Conservation (phyloP, 192 early-diverging fungal species). For the Coemansia sp. region DNA sequence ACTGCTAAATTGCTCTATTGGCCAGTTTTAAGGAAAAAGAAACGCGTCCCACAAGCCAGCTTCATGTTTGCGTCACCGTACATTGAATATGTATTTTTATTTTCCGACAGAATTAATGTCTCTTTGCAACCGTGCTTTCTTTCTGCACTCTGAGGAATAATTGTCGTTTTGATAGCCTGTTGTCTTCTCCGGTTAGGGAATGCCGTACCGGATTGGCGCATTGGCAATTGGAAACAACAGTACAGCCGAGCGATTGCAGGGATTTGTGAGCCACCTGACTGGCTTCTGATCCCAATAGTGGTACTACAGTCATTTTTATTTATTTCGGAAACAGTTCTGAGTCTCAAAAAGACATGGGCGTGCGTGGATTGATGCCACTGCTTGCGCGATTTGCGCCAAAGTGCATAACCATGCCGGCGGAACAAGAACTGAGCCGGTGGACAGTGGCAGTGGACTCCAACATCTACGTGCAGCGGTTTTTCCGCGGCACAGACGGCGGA, state of each 20-base stretch:
- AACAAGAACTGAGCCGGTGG: constrained; percentile 44
- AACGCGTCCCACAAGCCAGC: constrained; percentile 8
- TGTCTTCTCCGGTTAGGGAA: background rate
- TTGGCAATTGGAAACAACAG: background rate
- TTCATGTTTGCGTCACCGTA: background rate
- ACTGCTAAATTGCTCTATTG: background rate
- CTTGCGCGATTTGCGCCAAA: constrained; percentile 56
- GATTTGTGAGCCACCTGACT: background rate
- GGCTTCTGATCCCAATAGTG: background rate
- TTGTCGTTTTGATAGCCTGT: no score
- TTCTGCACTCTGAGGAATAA: background rate
- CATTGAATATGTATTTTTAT: background rate
- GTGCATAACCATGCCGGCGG: constrained; percentile 35
- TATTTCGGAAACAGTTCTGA: background rate
- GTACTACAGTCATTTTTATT: background rate
- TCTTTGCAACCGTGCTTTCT: background rate
- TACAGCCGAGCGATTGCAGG: background rate
- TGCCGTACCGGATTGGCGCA: background rate
- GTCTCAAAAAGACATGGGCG: constrained; percentile 50
- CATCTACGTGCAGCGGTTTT: constrained; percentile 59
- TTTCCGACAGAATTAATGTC: background rate
- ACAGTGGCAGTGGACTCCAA: constrained; percentile 59
- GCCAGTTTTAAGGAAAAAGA: background rate
- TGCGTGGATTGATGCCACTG: constrained; percentile 57
- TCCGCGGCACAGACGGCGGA: constrained; percentile 47